Conservation (phyloP, 2,329 filamentous ascomycete species). For the Trichoderma lentiforme region DNA sequence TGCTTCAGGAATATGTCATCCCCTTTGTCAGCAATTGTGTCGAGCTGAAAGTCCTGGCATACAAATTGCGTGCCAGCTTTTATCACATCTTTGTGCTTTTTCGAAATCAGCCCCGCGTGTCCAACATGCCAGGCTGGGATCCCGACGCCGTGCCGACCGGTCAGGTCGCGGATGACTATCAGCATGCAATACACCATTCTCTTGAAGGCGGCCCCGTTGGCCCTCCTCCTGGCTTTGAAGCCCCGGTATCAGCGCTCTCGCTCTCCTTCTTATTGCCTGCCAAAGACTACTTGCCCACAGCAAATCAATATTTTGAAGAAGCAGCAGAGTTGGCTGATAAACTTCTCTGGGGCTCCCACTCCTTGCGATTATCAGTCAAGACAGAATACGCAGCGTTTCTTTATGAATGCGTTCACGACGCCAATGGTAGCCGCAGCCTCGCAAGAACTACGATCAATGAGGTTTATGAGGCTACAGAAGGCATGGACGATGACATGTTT, state of each 20-base stretch:
- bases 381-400: slow-evolving; percentile 91
- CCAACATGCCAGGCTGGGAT: slow-evolving; percentile 53
- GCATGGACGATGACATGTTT: slow-evolving; percentile 94
- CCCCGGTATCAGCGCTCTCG: slow-evolving; percentile 38
- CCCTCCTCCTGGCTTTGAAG: slow-evolving; percentile 53
- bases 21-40: slow-evolving; percentile 75
- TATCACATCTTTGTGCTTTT: slow-evolving; percentile 97
- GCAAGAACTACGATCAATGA: slow-evolving; percentile 83
- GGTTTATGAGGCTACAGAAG: slow-evolving; percentile 86
- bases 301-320: slow-evolving; percentile 75
- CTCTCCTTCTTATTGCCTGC: slow-evolving; percentile 77
- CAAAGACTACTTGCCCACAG: slow-evolving; percentile 77
- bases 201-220: slow-evolving; percentile 59
- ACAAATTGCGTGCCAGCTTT: slow-evolving; percentile 90
- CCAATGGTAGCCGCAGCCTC: slow-evolving; percentile 68
- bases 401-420: slow-evolving; percentile 87
- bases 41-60: slow-evolving; percentile 84
- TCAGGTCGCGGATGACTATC: slow-evolving; percentile 42
- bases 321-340: slow-evolving; percentile 71
- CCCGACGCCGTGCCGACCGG: slow-evolving; percentile 42
- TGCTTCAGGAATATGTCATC: slow-evolving; percentile 83
- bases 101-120: slow-evolving; percentile 82
- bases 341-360: slow-evolving; percentile 82
- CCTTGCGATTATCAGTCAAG: slow-evolving; percentile 82
- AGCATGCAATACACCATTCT: slow-evolving; percentile 41